Conservation (phyloP, 2,329 filamentous ascomycete species). For the Purpureocillium takamizusanense region DNA sequence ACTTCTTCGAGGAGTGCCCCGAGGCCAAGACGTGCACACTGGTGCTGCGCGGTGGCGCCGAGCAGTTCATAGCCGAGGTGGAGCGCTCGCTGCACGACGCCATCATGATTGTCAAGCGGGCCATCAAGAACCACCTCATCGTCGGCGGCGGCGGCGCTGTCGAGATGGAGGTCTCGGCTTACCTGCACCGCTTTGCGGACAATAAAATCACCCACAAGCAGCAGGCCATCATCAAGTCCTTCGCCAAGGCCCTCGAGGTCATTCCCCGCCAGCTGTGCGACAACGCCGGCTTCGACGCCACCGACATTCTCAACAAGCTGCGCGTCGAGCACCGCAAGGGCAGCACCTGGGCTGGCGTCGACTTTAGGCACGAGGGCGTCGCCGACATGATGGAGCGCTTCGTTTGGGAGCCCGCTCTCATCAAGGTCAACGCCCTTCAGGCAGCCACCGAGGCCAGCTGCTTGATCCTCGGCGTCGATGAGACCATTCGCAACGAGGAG, state of each 20-base stretch:
- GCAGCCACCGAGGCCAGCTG: slow-evolving; percentile 93
- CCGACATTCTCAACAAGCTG: slow-evolving; percentile 92
- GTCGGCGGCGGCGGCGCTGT: slow-evolving; percentile 89
- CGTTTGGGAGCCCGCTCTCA: slow-evolving; percentile 92
- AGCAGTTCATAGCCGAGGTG: slow-evolving; percentile 98
- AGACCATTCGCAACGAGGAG: slow-evolving; percentile 98
- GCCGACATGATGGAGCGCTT: slow-evolving; percentile 91
- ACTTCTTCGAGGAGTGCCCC: slow-evolving; percentile 95
- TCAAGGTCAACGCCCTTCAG: slow-evolving; percentile 96
- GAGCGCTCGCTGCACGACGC: slow-evolving; percentile 96
- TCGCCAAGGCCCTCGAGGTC: slow-evolving; percentile 93
- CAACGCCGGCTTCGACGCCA: slow-evolving; percentile 96
- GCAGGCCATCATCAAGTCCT: slow-evolving; percentile 94
- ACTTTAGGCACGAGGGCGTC: slow-evolving; percentile 87
- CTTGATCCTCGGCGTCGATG: slow-evolving; percentile 90
- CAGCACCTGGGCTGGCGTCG: slow-evolving; percentile 88
- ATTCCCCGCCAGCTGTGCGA: slow-evolving; percentile 96
- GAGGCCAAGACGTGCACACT: slow-evolving; percentile 95
- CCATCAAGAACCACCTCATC: slow-evolving; percentile 88
- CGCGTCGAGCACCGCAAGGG: slow-evolving; percentile 94
- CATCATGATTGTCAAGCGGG: slow-evolving; percentile 99
- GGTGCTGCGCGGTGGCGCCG: slow-evolving; percentile 87
- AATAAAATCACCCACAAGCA: slow-evolving; percentile 91
- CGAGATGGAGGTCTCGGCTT: slow-evolving; percentile 95
- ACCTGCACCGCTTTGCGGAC: slow-evolving; percentile 88